Conservation (phyloP, 1,139 yeast species). For the Debaryomyces robertsiae region DNA sequence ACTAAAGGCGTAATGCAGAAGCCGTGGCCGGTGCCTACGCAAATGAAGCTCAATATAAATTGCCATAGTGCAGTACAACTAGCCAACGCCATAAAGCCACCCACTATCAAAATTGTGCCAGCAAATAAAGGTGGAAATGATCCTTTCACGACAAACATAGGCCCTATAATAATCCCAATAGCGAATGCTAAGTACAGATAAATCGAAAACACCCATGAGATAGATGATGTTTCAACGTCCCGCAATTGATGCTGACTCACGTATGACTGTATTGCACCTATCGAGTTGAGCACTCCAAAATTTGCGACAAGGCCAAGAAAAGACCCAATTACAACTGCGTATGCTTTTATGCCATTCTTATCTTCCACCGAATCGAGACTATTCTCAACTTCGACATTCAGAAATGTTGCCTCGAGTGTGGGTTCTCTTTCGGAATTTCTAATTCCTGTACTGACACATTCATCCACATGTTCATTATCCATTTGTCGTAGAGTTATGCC, state of each 20-base stretch:
- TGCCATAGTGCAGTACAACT: slow-evolving; percentile 33
- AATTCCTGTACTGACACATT: slow-evolving; percentile 7
- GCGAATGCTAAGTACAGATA: slow-evolving; percentile 35
- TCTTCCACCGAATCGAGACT: slow-evolving; percentile 12
- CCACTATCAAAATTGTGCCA: slow-evolving; percentile 31
- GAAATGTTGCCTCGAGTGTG: slow-evolving; percentile 4
- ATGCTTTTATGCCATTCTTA: slow-evolving; percentile 35
- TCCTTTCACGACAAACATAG: slow-evolving; percentile 39
- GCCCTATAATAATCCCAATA: slow-evolving; percentile 38
- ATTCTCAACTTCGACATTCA: slow-evolving; percentile 1
- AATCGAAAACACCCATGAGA: slow-evolving; percentile 44
- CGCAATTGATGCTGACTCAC: slow-evolving; percentile 36
- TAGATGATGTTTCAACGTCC: slow-evolving; percentile 19
- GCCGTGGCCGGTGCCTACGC: slow-evolving; percentile 40
- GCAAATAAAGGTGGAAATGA: slow-evolving; percentile 27
- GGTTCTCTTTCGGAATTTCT: slow-evolving; percentile 6
- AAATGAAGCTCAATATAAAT: slow-evolving; percentile 36
- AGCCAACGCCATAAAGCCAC: slow-evolving; percentile 40
- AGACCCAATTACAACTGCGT: slow-evolving; percentile 37
- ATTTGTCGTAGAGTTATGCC: slow-evolving; percentile 5
- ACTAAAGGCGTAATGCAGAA: slow-evolving; percentile 39
- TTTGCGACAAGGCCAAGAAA: slow-evolving; percentile 35
- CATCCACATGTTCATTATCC: background rate
- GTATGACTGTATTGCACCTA: slow-evolving; percentile 42
- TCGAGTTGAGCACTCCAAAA: slow-evolving; percentile 36